Evolutionary conservation across 164 flowering plant species (phyloP).

Genomic region (Annona cherimola): DNA sequence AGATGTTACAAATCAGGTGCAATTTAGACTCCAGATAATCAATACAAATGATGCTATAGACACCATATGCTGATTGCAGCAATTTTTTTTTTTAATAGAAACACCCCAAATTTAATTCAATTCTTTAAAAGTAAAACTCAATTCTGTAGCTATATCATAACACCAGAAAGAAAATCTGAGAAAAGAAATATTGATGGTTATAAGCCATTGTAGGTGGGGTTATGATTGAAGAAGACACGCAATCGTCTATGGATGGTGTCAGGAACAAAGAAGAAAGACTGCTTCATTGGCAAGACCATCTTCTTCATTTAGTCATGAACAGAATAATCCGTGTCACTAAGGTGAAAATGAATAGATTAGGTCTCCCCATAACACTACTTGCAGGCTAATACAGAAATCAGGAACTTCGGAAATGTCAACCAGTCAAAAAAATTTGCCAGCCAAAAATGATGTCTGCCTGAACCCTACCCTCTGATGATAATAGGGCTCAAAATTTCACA

Average conservation of each 20-base stretch:
- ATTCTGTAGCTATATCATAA: neutral
- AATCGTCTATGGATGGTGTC: neutral
- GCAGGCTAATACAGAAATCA: neutral
- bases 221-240: neutral
- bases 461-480: neutral
- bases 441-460: neutral
- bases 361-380: neutral
- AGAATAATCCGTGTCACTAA: neutral
- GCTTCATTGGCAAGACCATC: neutral
- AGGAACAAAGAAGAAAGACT: neutral
- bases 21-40: neutral
- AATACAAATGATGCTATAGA: neutral
- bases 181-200: neutral
- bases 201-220: neutral
- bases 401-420: too few species aligned
- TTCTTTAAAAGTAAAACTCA: neutral
- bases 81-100: too few species aligned
- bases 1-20: neutral
- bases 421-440: too few species aligned
- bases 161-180: neutral
- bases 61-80: neutral
- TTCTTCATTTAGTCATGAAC: neutral
- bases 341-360: neutral
- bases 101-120: neutral
- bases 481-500: neutral